Base-by-base conservation (phyloP, 345 rosid genomes). In the Raphanus sativus region DNA sequence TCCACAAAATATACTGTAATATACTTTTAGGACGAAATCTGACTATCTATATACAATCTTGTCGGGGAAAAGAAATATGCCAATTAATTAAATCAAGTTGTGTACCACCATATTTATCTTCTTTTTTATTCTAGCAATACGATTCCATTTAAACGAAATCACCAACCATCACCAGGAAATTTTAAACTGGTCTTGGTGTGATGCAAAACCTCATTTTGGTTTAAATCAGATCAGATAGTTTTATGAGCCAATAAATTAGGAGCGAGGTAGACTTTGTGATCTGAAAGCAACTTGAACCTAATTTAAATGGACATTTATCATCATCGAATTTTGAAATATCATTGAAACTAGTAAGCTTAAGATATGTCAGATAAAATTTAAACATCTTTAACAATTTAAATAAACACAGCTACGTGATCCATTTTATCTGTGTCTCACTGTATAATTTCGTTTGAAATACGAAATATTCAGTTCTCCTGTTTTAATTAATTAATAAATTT, bases 201-300 rank as follows among this genome's bases (percentile, higher is more conserved):
- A 40, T 71, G 6, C 58, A 17, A 48, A 30, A 62, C 17, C 29
- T 70, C 2, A 34, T 24, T 6, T 30, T 56, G 21, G 4, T 52
- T 5, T 16, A 8, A 30, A 30, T 29, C 16, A 64, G 12, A 52
- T 45, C 1, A 58, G n/a, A 58, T 25, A 10, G 4, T 25, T 10
- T 65, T 42, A 33, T 60, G 54, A 61, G 73, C 77, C 73, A 78
- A 78, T 60, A 24, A 72, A 33, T 38, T 26, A 64, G 62, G 40
- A 59, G 63, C 29, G 32, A 71, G 32, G 50, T 16, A 38, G 30
- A 28, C 42, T 68, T 79, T 29, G 38, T 38, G 38, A 17, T 36
- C 11, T 17, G 78, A 79, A 73, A 79, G 70, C 74, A 68, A 62
- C 82, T 38, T 79, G 11, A 79, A 79, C 78, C 78, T 73, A 79